phyloP scores from a whole-genome alignment of 208 protist species.

The Tritrichomonas foetus region DNA sequence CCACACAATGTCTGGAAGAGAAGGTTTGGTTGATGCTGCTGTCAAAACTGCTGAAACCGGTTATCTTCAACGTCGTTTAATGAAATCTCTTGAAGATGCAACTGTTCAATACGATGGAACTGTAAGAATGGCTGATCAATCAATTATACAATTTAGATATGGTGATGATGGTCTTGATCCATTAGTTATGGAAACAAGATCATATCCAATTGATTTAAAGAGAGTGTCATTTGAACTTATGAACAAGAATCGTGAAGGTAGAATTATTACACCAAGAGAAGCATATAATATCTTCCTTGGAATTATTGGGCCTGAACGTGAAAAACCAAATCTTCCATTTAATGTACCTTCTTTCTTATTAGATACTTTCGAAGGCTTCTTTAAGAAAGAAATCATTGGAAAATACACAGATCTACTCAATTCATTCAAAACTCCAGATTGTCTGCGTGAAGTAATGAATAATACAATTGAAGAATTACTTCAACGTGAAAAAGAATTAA shows the following conservation, averaged over 20 bases:
- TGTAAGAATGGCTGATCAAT: conserved; percentile 76
- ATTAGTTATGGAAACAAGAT: conserved; percentile 75
- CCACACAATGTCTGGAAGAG: conserved; percentile 90
- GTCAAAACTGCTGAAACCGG: conserved; percentile 99
- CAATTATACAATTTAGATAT: conserved; percentile 72
- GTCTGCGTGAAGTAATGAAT: no score
- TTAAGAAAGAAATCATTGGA: background rate
- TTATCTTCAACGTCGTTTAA: conserved; percentile 98
- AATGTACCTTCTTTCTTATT: background rate
- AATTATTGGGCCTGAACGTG: background rate
- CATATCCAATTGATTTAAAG: background rate
- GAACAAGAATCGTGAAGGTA: background rate
- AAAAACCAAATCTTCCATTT: background rate
- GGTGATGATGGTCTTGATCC: conserved; percentile 98
- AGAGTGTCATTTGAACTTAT: background rate
- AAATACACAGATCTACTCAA: background rate
- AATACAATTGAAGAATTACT: no score
- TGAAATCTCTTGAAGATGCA: conserved; percentile 72
- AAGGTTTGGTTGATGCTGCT: conserved; percentile 93
- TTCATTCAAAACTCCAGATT: no score
- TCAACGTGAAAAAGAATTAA: no score
- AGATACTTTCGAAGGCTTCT: background rate
- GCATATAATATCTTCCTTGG: background rate
- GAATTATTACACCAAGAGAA: background rate
- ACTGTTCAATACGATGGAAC: conserved; percentile 87